These are phyloP conservation scores for Hypsizygus ulmarius DNA, from an alignment of 1,284 basidiomycete species.

Conservation along the genomic window DNA sequence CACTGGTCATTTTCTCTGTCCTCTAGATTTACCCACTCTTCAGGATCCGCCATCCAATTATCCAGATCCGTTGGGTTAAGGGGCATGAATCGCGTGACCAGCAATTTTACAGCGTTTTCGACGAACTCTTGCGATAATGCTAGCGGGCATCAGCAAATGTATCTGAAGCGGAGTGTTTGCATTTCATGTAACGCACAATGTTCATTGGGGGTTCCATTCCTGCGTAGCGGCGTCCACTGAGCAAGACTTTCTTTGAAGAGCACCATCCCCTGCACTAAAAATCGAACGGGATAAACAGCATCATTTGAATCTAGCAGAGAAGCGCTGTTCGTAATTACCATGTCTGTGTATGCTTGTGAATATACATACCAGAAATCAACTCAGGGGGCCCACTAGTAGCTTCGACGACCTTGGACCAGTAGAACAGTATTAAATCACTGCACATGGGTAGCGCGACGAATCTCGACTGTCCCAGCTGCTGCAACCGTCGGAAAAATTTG, in stretches of 20 bases:
- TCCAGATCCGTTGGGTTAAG: conserved; percentile 77
- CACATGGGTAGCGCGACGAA: conserved; percentile 67
- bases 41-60: conserved; percentile 79
- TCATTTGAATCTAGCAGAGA: conserved; percentile 43
- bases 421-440: conserved; percentile 67
- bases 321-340: not conserved
- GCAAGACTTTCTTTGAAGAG: conserved; percentile 83
- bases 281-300: conserved; percentile 71
- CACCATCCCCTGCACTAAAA: conserved; percentile 84
- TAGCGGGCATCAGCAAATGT: conserved; percentile 27
- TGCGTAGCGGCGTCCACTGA: conserved; percentile 66
- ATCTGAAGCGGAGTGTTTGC: conserved; percentile 2
- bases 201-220: conserved; percentile 56
- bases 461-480: conserved; percentile 54
- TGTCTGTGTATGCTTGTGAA: not conserved
- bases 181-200: conserved; percentile 42
- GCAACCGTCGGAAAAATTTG: conserved; percentile 73
- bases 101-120: conserved; percentile 71
- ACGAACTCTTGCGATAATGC: conserved; percentile 77
- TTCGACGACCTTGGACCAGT: conserved; percentile 73
- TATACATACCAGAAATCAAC: conserved; percentile 52
- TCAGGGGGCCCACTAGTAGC: conserved; percentile 55
- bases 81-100: conserved; percentile 82
- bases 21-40: conserved; percentile 87
- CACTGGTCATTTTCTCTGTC: conserved; percentile 85